Percentiles rank a stretch among this genome's conserved stretches.
These are phyloP conservation scores for Trebouxia sp. DNA, from an alignment of 139 green algal genomes.

Conservation along the genomic window DNA sequence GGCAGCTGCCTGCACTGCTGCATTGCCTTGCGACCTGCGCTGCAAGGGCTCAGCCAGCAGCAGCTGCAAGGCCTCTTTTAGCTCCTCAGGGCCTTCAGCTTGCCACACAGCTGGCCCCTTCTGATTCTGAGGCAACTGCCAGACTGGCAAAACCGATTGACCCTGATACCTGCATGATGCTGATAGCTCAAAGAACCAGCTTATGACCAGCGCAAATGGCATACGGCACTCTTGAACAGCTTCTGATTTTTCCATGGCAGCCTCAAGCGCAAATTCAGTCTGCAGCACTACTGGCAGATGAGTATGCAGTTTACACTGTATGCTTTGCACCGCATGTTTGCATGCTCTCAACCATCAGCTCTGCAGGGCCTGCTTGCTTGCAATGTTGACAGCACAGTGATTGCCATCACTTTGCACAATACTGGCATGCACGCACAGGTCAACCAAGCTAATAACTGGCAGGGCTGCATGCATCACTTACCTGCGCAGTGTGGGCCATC, in stretches of 20 bases:
- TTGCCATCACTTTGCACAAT: neutral
- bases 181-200: neutral
- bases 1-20: slow-evolving; percentile 10
- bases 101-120: slow-evolving; percentile 12
- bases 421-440: neutral
- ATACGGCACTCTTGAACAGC: neutral
- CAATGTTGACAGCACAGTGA: no score
- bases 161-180: slow-evolving; percentile 11
- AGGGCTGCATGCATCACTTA: neutral
- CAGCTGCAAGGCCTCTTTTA: neutral
- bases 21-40: neutral
- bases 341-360: neutral
- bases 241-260: neutral
- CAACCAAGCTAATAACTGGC: neutral
- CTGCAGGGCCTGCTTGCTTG: no score
- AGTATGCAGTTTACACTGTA: neutral
- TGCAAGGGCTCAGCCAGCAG: slow-evolving; percentile 5
- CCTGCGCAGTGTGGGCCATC: slow-evolving; percentile 9
- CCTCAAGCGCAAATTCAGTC: neutral
- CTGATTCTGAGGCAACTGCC: neutral
- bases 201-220: neutral
- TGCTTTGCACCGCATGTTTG: neutral
- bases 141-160: neutral
- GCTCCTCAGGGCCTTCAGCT: neutral
- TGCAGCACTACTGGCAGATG: neutral